phyloP scores from a whole-genome alignment of 2,329 filamentous ascomycete genomes.

The Nigrospora osmanthi region DNA sequence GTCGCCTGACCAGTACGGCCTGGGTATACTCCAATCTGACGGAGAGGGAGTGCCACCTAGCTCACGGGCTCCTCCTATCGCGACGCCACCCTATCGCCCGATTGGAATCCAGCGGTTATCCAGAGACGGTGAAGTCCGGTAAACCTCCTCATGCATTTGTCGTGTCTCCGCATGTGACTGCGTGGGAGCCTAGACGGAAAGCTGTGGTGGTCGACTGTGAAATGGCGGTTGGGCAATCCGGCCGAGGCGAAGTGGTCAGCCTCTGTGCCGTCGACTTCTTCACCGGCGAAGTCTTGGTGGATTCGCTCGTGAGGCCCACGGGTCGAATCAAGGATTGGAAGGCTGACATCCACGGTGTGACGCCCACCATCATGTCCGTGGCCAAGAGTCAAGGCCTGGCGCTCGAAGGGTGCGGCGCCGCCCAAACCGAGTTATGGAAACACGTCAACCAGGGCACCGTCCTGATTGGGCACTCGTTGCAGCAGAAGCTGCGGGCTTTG shows the following conservation, averaged over 20 bases:
- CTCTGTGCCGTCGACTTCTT: constrained; percentile 26
- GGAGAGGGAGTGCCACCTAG: too few species aligned
- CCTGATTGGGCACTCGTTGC: constrained; percentile 34
- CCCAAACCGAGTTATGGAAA: constrained; percentile 29
- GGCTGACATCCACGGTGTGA: constrained; percentile 28
- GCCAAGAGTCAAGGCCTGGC: constrained; percentile 20
- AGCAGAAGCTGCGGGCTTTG: constrained; percentile 31
- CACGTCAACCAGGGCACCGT: constrained; percentile 31
- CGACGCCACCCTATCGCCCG: background rate
- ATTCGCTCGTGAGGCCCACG: constrained; percentile 26
- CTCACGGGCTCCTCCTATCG: background rate
- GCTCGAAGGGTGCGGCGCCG: constrained; percentile 28
- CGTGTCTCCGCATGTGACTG: background rate
- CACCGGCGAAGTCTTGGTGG: constrained; percentile 31
- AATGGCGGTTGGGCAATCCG: constrained; percentile 25
- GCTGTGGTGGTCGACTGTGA: constrained; percentile 34
- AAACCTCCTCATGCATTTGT: background rate
- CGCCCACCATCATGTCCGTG: constrained; percentile 14
- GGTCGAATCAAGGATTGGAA: constrained; percentile 24
- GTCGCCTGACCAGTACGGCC: too few species aligned
- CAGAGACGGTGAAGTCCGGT: background rate
- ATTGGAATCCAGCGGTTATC: background rate
- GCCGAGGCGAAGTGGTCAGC: constrained; percentile 3
- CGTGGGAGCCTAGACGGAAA: constrained; percentile 8
- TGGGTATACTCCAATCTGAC: too few species aligned